phyloP scores from a whole-genome alignment of 1,139 yeast species.

The Yamadazyma taylorii region DNA sequence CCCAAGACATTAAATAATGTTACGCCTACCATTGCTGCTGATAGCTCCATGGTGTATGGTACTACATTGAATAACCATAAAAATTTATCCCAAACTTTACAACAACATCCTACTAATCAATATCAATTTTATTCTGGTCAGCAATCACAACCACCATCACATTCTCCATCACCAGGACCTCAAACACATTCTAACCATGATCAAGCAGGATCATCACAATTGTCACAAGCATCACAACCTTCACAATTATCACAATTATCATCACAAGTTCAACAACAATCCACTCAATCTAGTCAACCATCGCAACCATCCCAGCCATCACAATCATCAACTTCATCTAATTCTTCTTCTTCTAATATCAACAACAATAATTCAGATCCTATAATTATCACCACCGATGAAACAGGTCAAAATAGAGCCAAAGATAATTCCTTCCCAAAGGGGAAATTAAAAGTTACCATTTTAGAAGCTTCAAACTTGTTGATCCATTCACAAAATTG shows the following conservation, averaged over 20 bases:
- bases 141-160: slow-evolving; percentile 11
- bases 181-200: no score
- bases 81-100: slow-evolving; percentile 10
- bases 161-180: slow-evolving; percentile 2
- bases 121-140: slow-evolving; percentile 12
- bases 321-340: slow-evolving; percentile 12
- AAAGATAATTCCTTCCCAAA: slow-evolving; percentile 47
- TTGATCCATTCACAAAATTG: slow-evolving; percentile 46
- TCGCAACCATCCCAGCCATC: slow-evolving; percentile 1
- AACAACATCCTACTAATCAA: slow-evolving; percentile 6
- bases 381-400: slow-evolving; percentile 47
- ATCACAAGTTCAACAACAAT: slow-evolving; percentile 8
- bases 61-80: slow-evolving; percentile 44
- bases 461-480: slow-evolving; percentile 75
- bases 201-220: slow-evolving; percentile 1
- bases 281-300: slow-evolving; percentile 1
- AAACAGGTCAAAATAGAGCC: slow-evolving; percentile 38
- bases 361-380: slow-evolving; percentile 19
- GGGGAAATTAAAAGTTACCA: slow-evolving; percentile 80
- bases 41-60: slow-evolving; percentile 65
- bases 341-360: no score
- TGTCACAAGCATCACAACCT: slow-evolving; percentile 10
- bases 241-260: slow-evolving; percentile 6
- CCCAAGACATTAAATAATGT: slow-evolving; percentile 17
- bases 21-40: slow-evolving; percentile 68